Conservation (phyloP, 352 stramenopile species). For the Phytophthora sojae region DNA sequence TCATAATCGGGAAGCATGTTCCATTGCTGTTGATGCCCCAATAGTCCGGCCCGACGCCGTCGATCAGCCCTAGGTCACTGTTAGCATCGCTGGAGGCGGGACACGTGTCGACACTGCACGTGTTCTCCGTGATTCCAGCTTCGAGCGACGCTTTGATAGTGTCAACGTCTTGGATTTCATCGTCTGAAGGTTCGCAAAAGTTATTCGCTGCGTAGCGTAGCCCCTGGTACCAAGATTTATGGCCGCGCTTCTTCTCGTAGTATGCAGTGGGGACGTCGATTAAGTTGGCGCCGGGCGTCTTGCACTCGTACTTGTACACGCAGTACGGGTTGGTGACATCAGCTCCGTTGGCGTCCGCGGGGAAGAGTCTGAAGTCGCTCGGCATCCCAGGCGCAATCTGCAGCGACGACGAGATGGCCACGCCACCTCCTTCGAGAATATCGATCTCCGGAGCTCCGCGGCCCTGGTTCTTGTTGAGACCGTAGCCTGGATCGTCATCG, state of each 20-base stretch:
- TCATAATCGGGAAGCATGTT: slow-evolving; percentile 67
- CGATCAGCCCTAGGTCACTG: slow-evolving; percentile 44
- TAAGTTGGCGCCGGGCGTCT: slow-evolving; percentile 56
- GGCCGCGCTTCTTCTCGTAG: slow-evolving; percentile 43
- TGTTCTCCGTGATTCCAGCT: slow-evolving; percentile 48
- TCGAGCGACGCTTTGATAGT: slow-evolving; percentile 36
- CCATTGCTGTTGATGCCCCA: slow-evolving; percentile 77
- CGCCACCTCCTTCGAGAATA: slow-evolving; percentile 89
- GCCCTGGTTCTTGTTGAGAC: slow-evolving; percentile 82
- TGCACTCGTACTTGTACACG: slow-evolving; percentile 52
- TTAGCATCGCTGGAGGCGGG: slow-evolving; percentile 55
- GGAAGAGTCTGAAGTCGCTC: slow-evolving; percentile 57
- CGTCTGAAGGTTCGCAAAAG: slow-evolving; percentile 36
- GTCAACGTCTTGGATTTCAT: slow-evolving; percentile 32
- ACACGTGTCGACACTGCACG: slow-evolving; percentile 41
- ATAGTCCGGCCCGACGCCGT: slow-evolving; percentile 36
- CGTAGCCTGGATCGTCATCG: slow-evolving; percentile 89
- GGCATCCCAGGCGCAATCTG: slow-evolving; percentile 87
- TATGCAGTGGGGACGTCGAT: slow-evolving; percentile 50
- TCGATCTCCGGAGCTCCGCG: slow-evolving; percentile 95
- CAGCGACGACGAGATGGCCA: slow-evolving; percentile 88
- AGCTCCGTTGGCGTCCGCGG: slow-evolving; percentile 19
- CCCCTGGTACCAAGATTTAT: slow-evolving; percentile 63
- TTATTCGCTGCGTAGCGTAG: slow-evolving; percentile 62
- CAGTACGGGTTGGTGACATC: slow-evolving; percentile 42